Percentiles rank a stretch among this genome's conserved stretches.
Evolutionary conservation across 106 monocot genomes (phyloP).

Genomic region (Dactylorhiza incarnata): DNA sequence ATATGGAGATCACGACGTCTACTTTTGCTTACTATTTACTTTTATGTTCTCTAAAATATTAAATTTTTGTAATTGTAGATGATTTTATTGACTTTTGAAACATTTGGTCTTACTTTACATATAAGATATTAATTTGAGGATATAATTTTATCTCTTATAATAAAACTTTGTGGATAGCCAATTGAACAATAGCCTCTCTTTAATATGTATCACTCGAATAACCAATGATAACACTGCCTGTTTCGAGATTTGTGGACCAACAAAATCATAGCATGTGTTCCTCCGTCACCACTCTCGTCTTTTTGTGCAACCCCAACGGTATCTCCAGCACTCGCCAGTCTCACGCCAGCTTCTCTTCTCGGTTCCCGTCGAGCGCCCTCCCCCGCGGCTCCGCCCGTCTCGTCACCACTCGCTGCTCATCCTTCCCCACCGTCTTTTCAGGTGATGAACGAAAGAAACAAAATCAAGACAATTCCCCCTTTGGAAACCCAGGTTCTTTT

Average conservation of each 20-base stretch:
- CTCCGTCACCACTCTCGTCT: not conserved
- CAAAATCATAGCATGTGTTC: not conserved
- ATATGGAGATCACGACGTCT: accelerated
- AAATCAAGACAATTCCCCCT: not conserved
- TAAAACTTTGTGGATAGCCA: too few relatives aligned
- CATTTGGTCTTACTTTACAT: too few relatives aligned
- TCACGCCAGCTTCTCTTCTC: not conserved
- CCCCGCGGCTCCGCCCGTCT: not conserved
- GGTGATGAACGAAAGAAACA: not conserved
- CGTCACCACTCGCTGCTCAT: not conserved
- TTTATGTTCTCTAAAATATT: too few relatives aligned
- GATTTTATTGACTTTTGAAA: too few relatives aligned
- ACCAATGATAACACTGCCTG: not conserved
- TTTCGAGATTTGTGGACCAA: not conserved
- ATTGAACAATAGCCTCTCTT: too few relatives aligned
- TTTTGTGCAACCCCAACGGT: not conserved
- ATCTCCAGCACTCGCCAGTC: not conserved
- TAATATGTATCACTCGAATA: too few relatives aligned
- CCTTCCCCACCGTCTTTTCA: not conserved
- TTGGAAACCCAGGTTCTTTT: not conserved
- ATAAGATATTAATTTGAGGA: too few relatives aligned
- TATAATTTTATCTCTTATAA: too few relatives aligned
- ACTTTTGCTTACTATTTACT: too few relatives aligned
- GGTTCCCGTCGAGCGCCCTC: not conserved
- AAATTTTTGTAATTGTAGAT: too few relatives aligned